phyloP scores from a whole-genome alignment of 345 rosid species.

The Nephelium lappaceum region DNA sequence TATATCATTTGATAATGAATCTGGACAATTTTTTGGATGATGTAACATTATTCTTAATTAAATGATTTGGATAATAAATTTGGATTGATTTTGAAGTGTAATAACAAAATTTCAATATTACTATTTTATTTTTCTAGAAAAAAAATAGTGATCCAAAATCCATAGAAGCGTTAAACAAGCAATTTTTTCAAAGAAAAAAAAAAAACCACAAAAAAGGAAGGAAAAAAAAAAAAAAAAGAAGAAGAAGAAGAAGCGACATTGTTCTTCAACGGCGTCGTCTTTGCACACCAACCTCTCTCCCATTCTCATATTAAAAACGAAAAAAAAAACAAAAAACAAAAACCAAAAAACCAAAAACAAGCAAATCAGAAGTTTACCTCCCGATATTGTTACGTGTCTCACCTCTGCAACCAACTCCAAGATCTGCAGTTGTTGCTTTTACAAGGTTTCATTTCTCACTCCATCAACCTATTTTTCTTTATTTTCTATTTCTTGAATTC shows the following conservation, averaged over 20 bases:
- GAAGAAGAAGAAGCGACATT: neutral
- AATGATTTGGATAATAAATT: too few relatives aligned
- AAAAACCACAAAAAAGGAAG: neutral
- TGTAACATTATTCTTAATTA: too few relatives aligned
- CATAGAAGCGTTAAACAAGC: neutral
- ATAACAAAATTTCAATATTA: too few relatives aligned
- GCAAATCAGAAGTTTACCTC: neutral
- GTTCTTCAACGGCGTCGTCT: constrained; percentile 15
- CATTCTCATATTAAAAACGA: neutral
- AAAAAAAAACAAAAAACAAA: too few relatives aligned
- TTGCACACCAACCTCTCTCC: neutral
- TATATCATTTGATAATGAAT: too few relatives aligned
- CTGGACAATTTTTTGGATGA: too few relatives aligned
- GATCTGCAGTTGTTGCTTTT: constrained; percentile 7
- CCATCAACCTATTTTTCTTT: neutral
- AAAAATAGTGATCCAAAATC: too few relatives aligned
- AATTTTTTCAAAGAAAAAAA: too few relatives aligned
- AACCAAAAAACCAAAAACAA: too few relatives aligned
- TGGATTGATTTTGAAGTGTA: too few relatives aligned
- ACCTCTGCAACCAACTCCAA: neutral
- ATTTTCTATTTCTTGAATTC: neutral
- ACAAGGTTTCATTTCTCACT: neutral
- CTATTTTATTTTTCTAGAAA: too few relatives aligned
- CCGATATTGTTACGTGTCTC: neutral
- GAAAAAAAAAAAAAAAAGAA: neutral